Conservation (phyloP, 345 rosid genomes). For the Acer campestre region DNA sequence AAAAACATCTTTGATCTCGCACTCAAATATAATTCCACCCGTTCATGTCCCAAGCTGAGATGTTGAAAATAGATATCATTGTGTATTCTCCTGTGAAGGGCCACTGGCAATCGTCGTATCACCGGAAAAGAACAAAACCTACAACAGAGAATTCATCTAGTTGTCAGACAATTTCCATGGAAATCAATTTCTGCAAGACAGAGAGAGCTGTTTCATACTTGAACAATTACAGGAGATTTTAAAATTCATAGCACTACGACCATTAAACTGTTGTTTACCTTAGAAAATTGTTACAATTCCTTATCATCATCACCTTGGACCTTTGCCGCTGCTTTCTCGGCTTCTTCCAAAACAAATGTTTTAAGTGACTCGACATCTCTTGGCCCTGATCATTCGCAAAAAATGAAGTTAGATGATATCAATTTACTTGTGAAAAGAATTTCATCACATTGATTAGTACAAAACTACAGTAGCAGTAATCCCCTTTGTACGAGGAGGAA, state of each 20-base stretch:
- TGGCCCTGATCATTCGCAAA: constrained; percentile 47
- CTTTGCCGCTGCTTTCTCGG: constrained; percentile 83
- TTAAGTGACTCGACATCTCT: constrained; percentile 78
- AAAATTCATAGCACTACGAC: not conserved
- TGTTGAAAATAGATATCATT: not conserved
- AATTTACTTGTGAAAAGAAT: not conserved
- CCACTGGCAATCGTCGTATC: not conserved
- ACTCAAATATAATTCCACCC: not conserved
- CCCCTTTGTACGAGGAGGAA: not conserved
- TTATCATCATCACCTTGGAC: constrained; percentile 57
- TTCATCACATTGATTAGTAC: not conserved
- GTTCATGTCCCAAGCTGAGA: not conserved
- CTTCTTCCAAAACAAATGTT: constrained; percentile 75
- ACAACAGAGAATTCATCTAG: not conserved
- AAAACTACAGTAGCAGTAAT: not conserved
- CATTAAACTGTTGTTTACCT: constrained; percentile 20
- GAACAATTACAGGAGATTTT: too few species aligned
- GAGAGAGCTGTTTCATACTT: too few species aligned
- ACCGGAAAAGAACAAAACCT: not conserved
- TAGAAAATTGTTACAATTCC: constrained; percentile 49
- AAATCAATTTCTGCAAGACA: not conserved
- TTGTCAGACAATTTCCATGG: not conserved
- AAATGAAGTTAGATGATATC: not conserved
- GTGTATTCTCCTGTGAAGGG: not conserved
- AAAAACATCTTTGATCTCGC: not conserved